Base-by-base conservation (phyloP, 1,284 basidiomycete species). In the Cyathus pygmaeus region DNA sequence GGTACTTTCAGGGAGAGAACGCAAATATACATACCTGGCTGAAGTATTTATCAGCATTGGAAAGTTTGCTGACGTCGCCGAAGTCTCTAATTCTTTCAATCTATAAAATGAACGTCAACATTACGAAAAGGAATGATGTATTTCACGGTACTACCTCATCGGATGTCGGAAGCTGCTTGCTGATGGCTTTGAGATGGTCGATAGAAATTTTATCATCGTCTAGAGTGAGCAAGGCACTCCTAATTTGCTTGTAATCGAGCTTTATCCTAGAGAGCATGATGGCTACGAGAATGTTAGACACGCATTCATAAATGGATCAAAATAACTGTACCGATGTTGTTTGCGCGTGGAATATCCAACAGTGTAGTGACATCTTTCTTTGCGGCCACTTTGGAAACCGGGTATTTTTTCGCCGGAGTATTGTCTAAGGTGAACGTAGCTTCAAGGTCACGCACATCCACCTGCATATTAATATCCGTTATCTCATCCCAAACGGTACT, bases 1-100 rank as follows among this genome's bases (percentile, higher is more conserved):
- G 33, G 15, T 15, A 36, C 15, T 36, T 36, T 36, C 23, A 55
- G 41, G 39, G 29, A 41, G 5, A 47, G 15, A 4, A 26, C 41
- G 10, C 36, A 21, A 19, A 30, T 24, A 23, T 17, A 69, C 79
- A 63, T 60, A 92, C 93, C 83, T 93, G 87, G 59, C 82, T 81
- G 71, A 96, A 93, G 77, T 93, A 96, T 71, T 91, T 91, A 72
- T 98, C 95, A 21, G 94, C 89, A 69, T 93, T 94, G 4, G 92
- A 87, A 4, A 95, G 82, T 74, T 91, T 90, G 59, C 81, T 82
- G 21, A 90, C 80, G 61, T 94, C 90, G 1, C 82, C 85, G 68
- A 91, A 94, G 49, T 87, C 85, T 61, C 85, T 87, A 46, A 95
- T 84, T 21, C 89, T 81, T 21, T 83, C 81, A 47, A 89, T 79